Base-by-base conservation (phyloP, 2,329 filamentous ascomycete genomes). In the Penicillium psychrosexuale region DNA sequence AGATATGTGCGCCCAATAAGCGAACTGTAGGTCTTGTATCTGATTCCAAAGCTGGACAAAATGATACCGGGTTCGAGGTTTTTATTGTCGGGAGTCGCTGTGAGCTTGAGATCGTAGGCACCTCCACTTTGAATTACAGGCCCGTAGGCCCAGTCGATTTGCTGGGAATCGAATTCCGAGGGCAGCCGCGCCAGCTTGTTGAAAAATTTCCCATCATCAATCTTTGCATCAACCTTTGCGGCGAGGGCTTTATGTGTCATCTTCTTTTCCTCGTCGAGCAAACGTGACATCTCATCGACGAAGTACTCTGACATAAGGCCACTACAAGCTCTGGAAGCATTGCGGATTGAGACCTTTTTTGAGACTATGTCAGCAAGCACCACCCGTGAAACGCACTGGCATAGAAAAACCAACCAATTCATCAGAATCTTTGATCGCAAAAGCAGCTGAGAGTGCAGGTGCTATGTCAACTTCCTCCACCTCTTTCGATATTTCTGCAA, bases 291-390 rank as follows among this genome's bases (percentile, higher is more conserved):
- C 72, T 97, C 92, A 70, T 99, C 94, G 62, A 99, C 87, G 72
- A 97, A 97, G 75, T 94, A 99, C 56, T 93, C 91, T 47, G 91
- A 91, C 87, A 97, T 95, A 57, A 97, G 80, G 55, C 91, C 92
- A 62, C 95, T 93, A 65, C 92, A 97, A 44, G 94, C 93, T 70
- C 94, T 89, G 52, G 94, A 94, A 5, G 93, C 91, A 64, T 93
- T 95, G 69, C 95, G 87, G 82, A 99, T 97, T 11, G 90, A 88
- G 62, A 93, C 90, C 82, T 86, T 36, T 19, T 86, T 36, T 22
- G 28, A 43, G 7, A 39, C 17, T 11, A 3, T 8, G 39, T 65
- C 50, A 67, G 61, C 33, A 44, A 38, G 31, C 6, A 38, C n/a
- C 33, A 53, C 50, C n/a, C 38, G 8, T 11, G 27, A 12, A 24